Evolutionary conservation across 768 basidiomycete species (phyloP).

Genomic region (Russula sp.): DNA sequence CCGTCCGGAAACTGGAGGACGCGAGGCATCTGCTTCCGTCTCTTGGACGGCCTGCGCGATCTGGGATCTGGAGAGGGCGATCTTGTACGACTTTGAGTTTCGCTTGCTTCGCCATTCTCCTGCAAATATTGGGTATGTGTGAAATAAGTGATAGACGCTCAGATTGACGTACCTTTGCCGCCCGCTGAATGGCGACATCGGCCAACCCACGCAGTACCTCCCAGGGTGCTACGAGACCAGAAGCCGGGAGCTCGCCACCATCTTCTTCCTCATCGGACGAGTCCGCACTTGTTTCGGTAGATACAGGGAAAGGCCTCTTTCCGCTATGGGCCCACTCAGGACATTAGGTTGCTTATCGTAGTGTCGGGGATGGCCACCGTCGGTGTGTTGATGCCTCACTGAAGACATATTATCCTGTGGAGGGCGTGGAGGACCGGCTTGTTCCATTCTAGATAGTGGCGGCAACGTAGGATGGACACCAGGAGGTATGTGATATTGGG

Average conservation of each 20-base stretch:
- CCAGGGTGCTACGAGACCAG: constrained; percentile 82
- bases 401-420: constrained; percentile 54
- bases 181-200: constrained; percentile 76
- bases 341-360: constrained; percentile 32
- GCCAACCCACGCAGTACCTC: constrained; percentile 79
- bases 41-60: constrained; percentile 65
- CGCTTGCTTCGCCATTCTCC: constrained; percentile 78
- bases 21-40: constrained; percentile 63
- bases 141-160: neutral
- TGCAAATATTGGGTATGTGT: constrained; percentile 34
- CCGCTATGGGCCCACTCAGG: constrained; percentile 38
- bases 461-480: constrained; percentile 26
- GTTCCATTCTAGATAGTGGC: constrained; percentile 28
- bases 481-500: constrained; percentile 18
- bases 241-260: constrained; percentile 76
- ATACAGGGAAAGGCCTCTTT: constrained; percentile 61
- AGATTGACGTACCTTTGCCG: constrained; percentile 57
- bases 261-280: constrained; percentile 86
- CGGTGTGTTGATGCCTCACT: constrained; percentile 53
- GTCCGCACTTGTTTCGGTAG: constrained; percentile 72
- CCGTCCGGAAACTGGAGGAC: constrained; percentile 75
- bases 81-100: constrained; percentile 70
- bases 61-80: constrained; percentile 66
- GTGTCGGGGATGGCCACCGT: constrained; percentile 37
- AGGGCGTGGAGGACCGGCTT: constrained; percentile 23